Evolutionary conservation across 768 basidiomycete species (phyloP), one percentile per base, ranked within the genome.

Genomic region (Mycena epipterygia): DNA sequence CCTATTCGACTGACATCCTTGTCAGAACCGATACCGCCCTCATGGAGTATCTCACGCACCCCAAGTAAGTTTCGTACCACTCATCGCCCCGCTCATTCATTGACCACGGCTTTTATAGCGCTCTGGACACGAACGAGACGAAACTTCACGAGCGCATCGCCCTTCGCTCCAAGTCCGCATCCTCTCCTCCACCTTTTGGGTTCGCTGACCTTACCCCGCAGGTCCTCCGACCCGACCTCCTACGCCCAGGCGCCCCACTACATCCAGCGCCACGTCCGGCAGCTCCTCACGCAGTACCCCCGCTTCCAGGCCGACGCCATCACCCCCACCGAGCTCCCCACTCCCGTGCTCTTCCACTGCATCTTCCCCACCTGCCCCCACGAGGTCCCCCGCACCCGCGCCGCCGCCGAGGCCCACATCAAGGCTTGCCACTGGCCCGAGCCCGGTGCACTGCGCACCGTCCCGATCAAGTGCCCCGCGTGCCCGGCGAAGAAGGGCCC

Each of bases 221-320:
- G 61, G 2, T 5, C 1, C 41, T 7, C 58, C 21, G 25, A 6
- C 11, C 19, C 44, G 3, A 16, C 2, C 17, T 57, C 68, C 1
- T 69, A 63, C 37, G 17, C 19, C 19, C 11, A 32, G 12, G 68
- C 68, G 0, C 27, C 41, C 7, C 8, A 19, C n/a, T 49, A 14
- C 62, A 30, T 64, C 13, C 68, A 64, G 11, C 48, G 48, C 27
- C 19, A 25, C 27, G 56, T 52, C 32, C 62, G 46, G 48, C 4
- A 1, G 17, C 35, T 64, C n/a, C 27, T 59, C 39, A 9, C 14
- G 17, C 39, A 52, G 29, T 27, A 27, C 25, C 62, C 68, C 30
- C 17, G n/a, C n/a, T 27, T 64, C 23, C 39, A 42, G 37, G 37
- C 41, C 48, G 68, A 70, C 39, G 5, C 37, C 48, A 23, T 64